Conservation (phyloP, 1,139 yeast genomes). For the Protomyces lactucae-debilis region DNA sequence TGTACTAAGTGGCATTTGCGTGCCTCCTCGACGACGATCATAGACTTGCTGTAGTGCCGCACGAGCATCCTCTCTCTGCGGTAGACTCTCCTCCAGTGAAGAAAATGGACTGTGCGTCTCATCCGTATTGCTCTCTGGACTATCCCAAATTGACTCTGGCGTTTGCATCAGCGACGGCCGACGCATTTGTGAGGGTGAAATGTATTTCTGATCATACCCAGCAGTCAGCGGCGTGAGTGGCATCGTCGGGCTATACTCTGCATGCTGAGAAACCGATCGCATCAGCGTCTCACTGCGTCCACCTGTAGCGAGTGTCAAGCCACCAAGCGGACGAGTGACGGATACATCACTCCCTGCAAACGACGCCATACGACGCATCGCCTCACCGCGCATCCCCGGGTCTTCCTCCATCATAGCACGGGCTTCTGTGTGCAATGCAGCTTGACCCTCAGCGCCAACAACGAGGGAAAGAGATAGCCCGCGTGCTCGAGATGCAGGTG, state of each 20-base stretch:
- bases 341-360: conserved; percentile 20
- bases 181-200: conserved; percentile 5
- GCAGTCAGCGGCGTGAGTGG: conserved; percentile 14
- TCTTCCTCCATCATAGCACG: background rate
- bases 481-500: background rate
- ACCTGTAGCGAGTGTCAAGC: background rate
- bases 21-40: conserved; percentile 11
- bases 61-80: conserved; percentile 6
- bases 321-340: conserved; percentile 4
- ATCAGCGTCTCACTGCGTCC: conserved; percentile 10
- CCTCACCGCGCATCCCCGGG: background rate
- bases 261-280: conserved; percentile 14
- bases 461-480: conserved; percentile 6
- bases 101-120: background rate
- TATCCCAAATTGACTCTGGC: conserved; percentile 21
- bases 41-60: conserved; percentile 8
- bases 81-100: background rate
- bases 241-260: conserved; percentile 5
- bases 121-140: background rate
- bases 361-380: conserved; percentile 20
- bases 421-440: background rate
- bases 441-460: conserved; percentile 14
- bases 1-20: background rate
- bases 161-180: conserved; percentile 4
- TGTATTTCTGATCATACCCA: background rate